Base-by-base conservation (phyloP, 345 rosid genomes). In the Salix exigua region DNA sequence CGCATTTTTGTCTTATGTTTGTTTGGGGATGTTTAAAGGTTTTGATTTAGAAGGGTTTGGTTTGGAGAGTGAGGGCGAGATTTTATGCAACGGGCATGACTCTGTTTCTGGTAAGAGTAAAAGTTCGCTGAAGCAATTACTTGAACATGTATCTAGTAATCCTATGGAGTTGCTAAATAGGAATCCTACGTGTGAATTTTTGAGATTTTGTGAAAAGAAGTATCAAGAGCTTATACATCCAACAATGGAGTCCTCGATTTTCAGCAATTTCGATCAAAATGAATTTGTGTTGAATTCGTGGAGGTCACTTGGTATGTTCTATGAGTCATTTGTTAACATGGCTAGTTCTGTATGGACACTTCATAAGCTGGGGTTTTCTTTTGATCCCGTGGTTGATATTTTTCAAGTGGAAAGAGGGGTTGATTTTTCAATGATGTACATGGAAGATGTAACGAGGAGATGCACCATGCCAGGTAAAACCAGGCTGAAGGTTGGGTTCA, bases 181-280 rank as follows among this genome's bases (percentile, higher is more conserved):
- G 82, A 84, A 92, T 73, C 90, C 82, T 18, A 84, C 81, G 5
- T 88, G 92, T 78, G 92, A 84, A 4, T 93, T 89, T 78, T 87
- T 97, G 2, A 89, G 86, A 68, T 96, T 96, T 85, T 96, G 96
- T 66, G 97, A 93, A 66, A 88, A 82, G 81, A 96, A 93, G 88
- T 93, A 96, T 75, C 94, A 91, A 74, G 93, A 92, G 64, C 96
- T 96, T 64, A 86, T 96, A 75, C 93, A 91, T 18, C 96, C 92
- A 0, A 86, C 91, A n/a, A 92, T 96, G 94, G 99, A 88, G 64
- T 91, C 96, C 2, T 91, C 96, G 0, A 90, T 93, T 67, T 96
- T 96, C 66, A 82, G 89, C 65, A 86, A 89, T 53, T 89, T 90
- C 84, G 98, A 96, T 77, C 78, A 69, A 12, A 88, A 83, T 42